Evolutionary conservation across 2,329 filamentous ascomycete genomes (phyloP), one percentile per base, ranked within the genome.

Genomic region (Geoglossum cookeanum): DNA sequence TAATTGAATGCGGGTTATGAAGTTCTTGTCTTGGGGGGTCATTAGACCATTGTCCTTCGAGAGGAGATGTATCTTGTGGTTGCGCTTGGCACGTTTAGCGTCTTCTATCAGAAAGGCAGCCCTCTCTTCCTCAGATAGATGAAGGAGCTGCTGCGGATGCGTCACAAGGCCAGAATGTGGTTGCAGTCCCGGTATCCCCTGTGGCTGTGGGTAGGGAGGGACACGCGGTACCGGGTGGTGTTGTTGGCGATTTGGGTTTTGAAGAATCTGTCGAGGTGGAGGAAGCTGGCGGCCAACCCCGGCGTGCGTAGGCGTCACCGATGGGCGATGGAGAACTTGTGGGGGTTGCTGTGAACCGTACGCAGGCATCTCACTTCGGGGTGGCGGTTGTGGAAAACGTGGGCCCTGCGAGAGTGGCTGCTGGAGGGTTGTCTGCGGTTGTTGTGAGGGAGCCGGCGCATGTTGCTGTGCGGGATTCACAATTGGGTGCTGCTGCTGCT

Each of bases 1-100:
- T 56, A 98, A 77, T 68, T 98, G 92, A 62, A 98, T 98, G 17
- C 92, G 83, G 4, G 92, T 97, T 63, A 98, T 95, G 71, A 97
- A 98, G 68, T 96, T 98, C 76, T 98, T 98, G 71, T 98, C 92
- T 67, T 97, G 91, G 0, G 92, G 92, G 3, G 92, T 98, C 92
- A 98, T 98, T 60, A 98, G 73, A 29, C 92, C 92, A 66, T 98
- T 98, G 65, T 94, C 89, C 71, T 88, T 89, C 29, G 88, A 94
- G 56, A 96, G 74, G 47, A 94, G 75, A 72, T 90, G 91, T 60
- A 98, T 97, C 75, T 98, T 98, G 73, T 97, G 91, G 67, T 98
- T 97, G 47, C 92, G 81, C 75, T 98, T 98, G 4, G 92, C 90
- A 55, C 92, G 83, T 71, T 90, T 92, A 0, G 90, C 90, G 69